Base-by-base conservation (phyloP, 805 yeast genomes). In the Suhomyces canberraensis region DNA sequence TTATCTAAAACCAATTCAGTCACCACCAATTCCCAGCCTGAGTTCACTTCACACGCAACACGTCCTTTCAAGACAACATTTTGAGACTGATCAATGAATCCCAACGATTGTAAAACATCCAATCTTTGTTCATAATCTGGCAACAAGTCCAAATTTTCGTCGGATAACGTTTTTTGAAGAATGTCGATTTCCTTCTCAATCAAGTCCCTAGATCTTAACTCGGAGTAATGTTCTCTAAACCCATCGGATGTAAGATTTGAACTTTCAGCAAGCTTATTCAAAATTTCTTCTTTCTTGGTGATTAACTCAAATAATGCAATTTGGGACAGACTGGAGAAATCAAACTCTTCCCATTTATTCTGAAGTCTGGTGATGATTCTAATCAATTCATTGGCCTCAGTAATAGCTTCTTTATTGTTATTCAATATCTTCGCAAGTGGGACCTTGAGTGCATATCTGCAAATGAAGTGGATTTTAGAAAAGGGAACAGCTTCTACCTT, bases 61-160 rank as follows among this genome's bases (percentile, higher is more conserved):
- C 97, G 71, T 22, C 98, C 98, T 63, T 90, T 90, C 47, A 93
- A 67, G 52, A 78, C 79, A 15, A 86, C 93, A 40, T 87, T 90
- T 47, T 84, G 74, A 31, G 78, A 73, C 4, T 69, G 69, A 52
- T 91, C 96, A 28, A 93, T 80, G 55, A 84, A 93, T 11, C 78
- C 86, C n/a, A 89, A 67, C n/a, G 75, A 76, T 50, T 79, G 75
- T 39, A 93, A 68, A 3, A 93, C 96, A 26, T 73, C 74, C 26
- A 93, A 64, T 48, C 98, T 76, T 58, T 87, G 95, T 52, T 88
- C 95, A 54, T 93, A 93, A 55, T 93, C 96, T 0, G 98, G 98
- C 25, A 93, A 69, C 31, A 93, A 66, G 46, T 87, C 96, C 51
- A 93, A 65, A 51, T 90, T 93, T 48, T 90, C 95, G 41, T 87